Evolutionary conservation across 257 asterid genomes (phyloP).

Genomic region (Ophiorrhiza pumila): DNA sequence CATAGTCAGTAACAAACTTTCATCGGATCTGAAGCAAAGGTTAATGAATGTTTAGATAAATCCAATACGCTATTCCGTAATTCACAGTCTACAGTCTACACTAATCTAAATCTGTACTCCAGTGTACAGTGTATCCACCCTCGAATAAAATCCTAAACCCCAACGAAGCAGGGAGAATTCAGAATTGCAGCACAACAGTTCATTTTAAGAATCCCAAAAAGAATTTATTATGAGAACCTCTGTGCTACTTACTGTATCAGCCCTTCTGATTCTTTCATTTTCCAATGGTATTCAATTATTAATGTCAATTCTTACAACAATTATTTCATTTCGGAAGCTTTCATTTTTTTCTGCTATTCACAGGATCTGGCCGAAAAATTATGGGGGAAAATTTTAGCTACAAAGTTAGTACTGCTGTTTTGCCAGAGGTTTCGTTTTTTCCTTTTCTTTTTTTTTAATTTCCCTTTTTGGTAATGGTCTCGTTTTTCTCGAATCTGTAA

Average conservation of each 20-base stretch:
- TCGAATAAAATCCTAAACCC: neutral
- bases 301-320: neutral
- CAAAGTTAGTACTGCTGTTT: conserved; percentile 9
- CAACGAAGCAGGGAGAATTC: neutral
- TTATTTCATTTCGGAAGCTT: neutral
- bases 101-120: no score
- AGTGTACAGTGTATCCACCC: neutral
- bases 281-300: conserved; percentile 33
- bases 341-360: neutral
- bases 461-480: neutral
- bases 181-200: neutral
- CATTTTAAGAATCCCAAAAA: neutral
- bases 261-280: conserved; percentile 32
- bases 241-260: conserved; percentile 17
- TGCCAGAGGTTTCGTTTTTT: neutral
- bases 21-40: conserved; percentile 22
- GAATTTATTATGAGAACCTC: neutral
- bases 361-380: conserved; percentile 44
- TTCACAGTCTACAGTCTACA: no score
- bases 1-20: neutral
- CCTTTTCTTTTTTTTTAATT: no score
- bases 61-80: no score
- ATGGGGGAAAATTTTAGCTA: conserved; percentile 15
- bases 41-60: no score
- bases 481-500: neutral